These are phyloP conservation scores for Linderina pennispora DNA, from an alignment of 192 early-diverging fungal genomes.

Conservation along the genomic window DNA sequence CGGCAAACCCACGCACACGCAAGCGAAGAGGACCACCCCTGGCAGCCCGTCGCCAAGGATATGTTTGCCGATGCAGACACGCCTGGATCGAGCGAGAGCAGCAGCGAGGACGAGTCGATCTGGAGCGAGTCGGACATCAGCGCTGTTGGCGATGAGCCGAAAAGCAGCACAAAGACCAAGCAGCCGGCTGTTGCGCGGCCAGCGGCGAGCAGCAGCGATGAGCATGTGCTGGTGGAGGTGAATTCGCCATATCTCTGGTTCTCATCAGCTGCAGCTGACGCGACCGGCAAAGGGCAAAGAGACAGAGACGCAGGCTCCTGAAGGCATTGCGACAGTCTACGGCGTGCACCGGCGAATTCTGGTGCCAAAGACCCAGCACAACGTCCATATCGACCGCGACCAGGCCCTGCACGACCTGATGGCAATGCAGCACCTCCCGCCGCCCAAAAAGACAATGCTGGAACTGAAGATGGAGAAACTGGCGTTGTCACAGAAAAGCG, in stretches of 20 bases:
- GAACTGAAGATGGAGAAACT: slow-evolving; percentile 10
- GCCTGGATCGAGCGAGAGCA: no score
- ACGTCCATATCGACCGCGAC: slow-evolving; percentile 12
- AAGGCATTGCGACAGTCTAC: slow-evolving; percentile 3
- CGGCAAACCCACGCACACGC: neutral
- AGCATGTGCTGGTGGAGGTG: no score
- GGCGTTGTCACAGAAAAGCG: neutral
- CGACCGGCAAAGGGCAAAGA: neutral
- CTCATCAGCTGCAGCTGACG: neutral
- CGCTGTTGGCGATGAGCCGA: slow-evolving; percentile 4
- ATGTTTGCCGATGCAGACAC: neutral
- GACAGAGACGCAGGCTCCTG: neutral
- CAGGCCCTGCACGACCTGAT: slow-evolving; percentile 9
- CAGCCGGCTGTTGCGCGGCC: neutral
- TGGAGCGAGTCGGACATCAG: slow-evolving; percentile 13
- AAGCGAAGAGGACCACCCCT: slow-evolving; percentile 10
- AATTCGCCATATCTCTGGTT: slow-evolving; percentile 31
- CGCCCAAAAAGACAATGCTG: slow-evolving; percentile 6
- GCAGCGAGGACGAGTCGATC: neutral
- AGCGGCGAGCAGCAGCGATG: neutral
- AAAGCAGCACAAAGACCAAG: neutral
- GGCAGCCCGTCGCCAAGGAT: slow-evolving; percentile 7
- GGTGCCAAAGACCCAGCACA: slow-evolving; percentile 14
- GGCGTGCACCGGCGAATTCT: slow-evolving; percentile 33
- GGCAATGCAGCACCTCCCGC: slow-evolving; percentile 19